These are phyloP conservation scores for Rhizopogon sp. DNA, from an alignment of 768 basidiomycete species.

Conservation along the genomic window DNA sequence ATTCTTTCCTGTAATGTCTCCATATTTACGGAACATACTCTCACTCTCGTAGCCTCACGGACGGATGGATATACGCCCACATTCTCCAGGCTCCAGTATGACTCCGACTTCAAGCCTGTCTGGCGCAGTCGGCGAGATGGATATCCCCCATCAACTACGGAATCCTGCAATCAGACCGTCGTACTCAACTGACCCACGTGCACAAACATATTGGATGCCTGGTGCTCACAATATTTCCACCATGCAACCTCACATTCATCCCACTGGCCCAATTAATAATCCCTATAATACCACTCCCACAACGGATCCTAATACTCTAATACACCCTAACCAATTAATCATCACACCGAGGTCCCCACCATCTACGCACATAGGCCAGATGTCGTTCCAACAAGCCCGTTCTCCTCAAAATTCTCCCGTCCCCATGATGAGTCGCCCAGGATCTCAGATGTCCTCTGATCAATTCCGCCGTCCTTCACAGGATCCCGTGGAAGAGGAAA, in stretches of 20 bases:
- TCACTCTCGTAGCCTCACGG: constrained; percentile 17
- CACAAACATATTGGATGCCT: constrained; percentile 3
- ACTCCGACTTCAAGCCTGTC: constrained; percentile 46
- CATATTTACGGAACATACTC: constrained; percentile 12
- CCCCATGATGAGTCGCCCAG: constrained; percentile 12
- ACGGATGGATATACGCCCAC: constrained; percentile 19
- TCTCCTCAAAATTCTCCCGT: background rate
- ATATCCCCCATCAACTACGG: constrained; percentile 30
- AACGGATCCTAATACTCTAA: constrained; percentile 14
- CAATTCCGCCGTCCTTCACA: constrained; percentile 19
- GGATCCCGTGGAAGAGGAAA: constrained; percentile 42
- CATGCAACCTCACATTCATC: constrained; percentile 18
- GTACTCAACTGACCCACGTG: constrained; percentile 7
- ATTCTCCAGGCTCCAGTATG: constrained; percentile 37
- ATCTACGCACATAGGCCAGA: constrained; percentile 2
- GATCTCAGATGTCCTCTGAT: constrained; percentile 19
- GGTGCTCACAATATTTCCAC: constrained; percentile 1
- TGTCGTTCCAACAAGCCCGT: constrained; percentile 3
- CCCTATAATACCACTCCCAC: constrained; percentile 15
- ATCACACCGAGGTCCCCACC: constrained; percentile 9
- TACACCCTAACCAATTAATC: constrained; percentile 14
- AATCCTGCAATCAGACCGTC: constrained; percentile 19
- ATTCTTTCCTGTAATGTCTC: constrained; percentile 4
- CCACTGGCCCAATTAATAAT: constrained; percentile 17
- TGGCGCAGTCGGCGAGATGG: constrained; percentile 58